Conservation (phyloP, 805 yeast genomes). For the Wickerhamiella galacta region DNA sequence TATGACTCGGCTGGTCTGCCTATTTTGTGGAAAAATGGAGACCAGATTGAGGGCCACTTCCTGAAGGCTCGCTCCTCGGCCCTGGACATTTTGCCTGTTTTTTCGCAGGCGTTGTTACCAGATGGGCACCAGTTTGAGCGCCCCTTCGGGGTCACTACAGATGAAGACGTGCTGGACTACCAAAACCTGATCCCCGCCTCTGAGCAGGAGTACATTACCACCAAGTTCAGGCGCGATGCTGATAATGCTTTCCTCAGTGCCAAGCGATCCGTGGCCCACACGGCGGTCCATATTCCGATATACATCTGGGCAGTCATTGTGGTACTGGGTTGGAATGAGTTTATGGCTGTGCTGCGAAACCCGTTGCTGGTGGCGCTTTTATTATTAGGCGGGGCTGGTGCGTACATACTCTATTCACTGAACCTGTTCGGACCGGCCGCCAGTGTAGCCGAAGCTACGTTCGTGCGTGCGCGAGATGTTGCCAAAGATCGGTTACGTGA, state of each 20-base stretch:
- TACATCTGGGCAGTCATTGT: conserved; percentile 60
- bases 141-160: conserved; percentile 26
- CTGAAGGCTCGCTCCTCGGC: conserved; percentile 43
- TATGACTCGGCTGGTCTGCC: conserved; percentile 77
- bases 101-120: conserved; percentile 32
- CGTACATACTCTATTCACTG: conserved; percentile 50
- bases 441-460: conserved; percentile 38
- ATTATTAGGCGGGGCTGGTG: conserved; percentile 39
- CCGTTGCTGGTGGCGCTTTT: conserved; percentile 56
- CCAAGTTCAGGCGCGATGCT: conserved; percentile 52
- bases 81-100: conserved; percentile 38
- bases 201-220: conserved; percentile 39
- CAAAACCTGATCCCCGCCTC: conserved; percentile 35
- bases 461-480: conserved; percentile 38
- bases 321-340: conserved; percentile 89
- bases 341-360: conserved; percentile 70
- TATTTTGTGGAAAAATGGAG: conserved; percentile 54
- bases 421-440: conserved; percentile 65
- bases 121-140: conserved; percentile 23
- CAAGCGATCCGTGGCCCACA: conserved; percentile 66
- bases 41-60: conserved; percentile 54
- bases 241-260: conserved; percentile 76
- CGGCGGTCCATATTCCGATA: conserved; percentile 64
- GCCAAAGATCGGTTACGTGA: conserved; percentile 46
- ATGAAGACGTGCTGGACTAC: conserved; percentile 26